These are phyloP conservation scores for Suhomyces sp. DNA, from an alignment of 805 yeast genomes.

Conservation along the genomic window DNA sequence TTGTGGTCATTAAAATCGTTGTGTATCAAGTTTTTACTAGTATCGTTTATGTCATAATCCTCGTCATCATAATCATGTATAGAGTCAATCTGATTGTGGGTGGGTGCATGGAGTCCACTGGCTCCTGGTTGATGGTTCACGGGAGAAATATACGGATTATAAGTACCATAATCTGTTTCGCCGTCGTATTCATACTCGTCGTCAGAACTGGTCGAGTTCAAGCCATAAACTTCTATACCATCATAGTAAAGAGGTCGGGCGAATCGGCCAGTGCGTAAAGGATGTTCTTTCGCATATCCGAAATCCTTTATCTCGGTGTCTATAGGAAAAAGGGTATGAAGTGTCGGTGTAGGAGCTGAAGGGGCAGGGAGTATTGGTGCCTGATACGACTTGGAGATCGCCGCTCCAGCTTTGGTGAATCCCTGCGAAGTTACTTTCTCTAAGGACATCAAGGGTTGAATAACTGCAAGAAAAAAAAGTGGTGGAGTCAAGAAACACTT, in stretches of 20 bases:
- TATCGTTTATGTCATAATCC: slow-evolving; percentile 1
- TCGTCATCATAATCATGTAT: slow-evolving; percentile 6
- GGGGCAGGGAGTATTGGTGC: slow-evolving; percentile 3
- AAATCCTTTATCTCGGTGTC: slow-evolving; percentile 22
- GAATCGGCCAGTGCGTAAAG: slow-evolving; percentile 20
- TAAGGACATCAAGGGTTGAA: too few relatives aligned
- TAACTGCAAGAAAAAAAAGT: too few relatives aligned
- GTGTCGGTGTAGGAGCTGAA: slow-evolving; percentile 2
- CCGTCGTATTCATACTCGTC: slow-evolving; percentile 10
- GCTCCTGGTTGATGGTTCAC: slow-evolving; percentile 5
- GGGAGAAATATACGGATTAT: slow-evolving; percentile 11
- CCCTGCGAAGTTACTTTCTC: too few relatives aligned
- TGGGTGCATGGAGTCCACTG: background rate
- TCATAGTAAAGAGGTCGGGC: slow-evolving; percentile 15
- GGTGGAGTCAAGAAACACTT: too few relatives aligned
- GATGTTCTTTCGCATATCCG: slow-evolving; percentile 22
- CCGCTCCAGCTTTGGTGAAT: too few relatives aligned
- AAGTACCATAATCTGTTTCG: slow-evolving; percentile 6
- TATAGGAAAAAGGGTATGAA: slow-evolving; percentile 15
- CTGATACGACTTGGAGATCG: too few relatives aligned
- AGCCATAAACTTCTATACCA: slow-evolving; percentile 9
- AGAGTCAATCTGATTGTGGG: slow-evolving; percentile 3
- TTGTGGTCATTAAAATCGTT: slow-evolving; percentile 5
- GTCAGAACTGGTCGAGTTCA: slow-evolving; percentile 5
- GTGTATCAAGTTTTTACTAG: slow-evolving; percentile 2